Conservation (phyloP, 352 stramenopile genomes). For the Phytophthora foliorum region DNA sequence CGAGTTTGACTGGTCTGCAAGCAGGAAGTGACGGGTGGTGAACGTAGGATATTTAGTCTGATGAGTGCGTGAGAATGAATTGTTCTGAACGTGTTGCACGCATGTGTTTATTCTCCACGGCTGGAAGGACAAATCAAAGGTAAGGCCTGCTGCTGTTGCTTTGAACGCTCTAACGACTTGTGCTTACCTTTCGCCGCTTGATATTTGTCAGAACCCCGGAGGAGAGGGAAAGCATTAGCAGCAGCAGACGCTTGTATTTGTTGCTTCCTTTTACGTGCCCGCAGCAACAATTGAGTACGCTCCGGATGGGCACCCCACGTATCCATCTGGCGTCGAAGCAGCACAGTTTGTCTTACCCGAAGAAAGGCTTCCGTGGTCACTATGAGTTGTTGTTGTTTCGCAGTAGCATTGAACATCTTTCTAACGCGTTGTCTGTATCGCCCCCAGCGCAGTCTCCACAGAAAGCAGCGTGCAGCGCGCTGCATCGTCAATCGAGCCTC, state of each 20-base stretch:
- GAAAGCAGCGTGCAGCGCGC: conserved; percentile 43
- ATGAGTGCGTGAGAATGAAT: not conserved
- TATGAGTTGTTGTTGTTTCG: conserved; percentile 46
- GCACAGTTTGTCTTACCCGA: conserved; percentile 12
- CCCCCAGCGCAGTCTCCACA: conserved; percentile 41
- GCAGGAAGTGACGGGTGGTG: conserved; percentile 1
- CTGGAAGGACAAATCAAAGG: conserved; percentile 14
- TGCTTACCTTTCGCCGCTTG: conserved; percentile 4
- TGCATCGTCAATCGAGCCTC: conserved; percentile 46
- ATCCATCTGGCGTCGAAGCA: conserved; percentile 28
- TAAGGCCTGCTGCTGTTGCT: conserved; percentile 8
- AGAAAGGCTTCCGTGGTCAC: conserved; percentile 34
- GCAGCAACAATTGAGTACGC: conserved; percentile 32
- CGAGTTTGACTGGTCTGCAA: not conserved
- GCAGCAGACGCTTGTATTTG: conserved; percentile 2
- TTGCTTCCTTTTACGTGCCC: conserved; percentile 26
- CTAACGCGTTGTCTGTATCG: conserved; percentile 37
- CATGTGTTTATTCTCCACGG: conserved; percentile 18
- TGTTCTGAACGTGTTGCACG: conserved; percentile 12
- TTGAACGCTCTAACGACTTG: not conserved
- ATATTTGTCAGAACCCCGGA: not conserved
- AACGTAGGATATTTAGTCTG: too few species aligned
- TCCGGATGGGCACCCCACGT: conserved; percentile 29
- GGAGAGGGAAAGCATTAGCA: conserved; percentile 5
- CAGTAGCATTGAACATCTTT: conserved; percentile 38